Conservation (phyloP, 352 stramenopile genomes). For the Pythium apleroticum region DNA sequence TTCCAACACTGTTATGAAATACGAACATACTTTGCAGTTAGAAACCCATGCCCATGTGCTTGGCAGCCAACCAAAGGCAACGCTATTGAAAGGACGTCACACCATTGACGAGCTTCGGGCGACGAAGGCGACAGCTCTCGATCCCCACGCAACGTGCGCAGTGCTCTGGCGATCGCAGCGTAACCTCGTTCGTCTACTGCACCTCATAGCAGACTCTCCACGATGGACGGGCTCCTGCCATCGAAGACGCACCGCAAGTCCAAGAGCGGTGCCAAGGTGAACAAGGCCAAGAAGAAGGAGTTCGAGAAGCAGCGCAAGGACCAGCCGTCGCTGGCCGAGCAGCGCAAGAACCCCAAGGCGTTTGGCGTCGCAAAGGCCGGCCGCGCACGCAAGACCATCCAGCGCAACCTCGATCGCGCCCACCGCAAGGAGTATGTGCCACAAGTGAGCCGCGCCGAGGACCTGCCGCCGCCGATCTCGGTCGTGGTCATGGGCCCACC, state of each 20-base stretch:
- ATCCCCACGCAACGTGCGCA: constrained; percentile 1
- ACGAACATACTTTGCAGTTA: not conserved
- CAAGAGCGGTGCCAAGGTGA: constrained; percentile 90
- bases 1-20: constrained; percentile 1
- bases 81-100: constrained; percentile 25
- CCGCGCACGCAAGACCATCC: constrained; percentile 94
- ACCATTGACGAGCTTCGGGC: constrained; percentile 17
- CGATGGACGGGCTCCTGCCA: constrained; percentile 40
- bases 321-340: constrained; percentile 80
- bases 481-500: constrained; percentile 98
- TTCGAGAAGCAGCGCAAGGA: constrained; percentile 85
- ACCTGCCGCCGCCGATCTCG: constrained; percentile 91
- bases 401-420: constrained; percentile 97
- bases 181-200: not conserved
- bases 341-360: constrained; percentile 96
- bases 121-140: constrained; percentile 6
- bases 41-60: constrained; percentile 14
- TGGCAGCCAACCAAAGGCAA: constrained; percentile 28
- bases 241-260: constrained; percentile 81
- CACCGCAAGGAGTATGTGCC: constrained; percentile 98
- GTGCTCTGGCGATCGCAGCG: not conserved
- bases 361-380: constrained; percentile 97
- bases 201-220: not conserved
- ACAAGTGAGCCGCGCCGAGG: constrained; percentile 78
- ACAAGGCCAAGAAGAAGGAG: constrained; percentile 94